Percentiles rank a stretch among this genome's conserved stretches.
Evolutionary conservation across 2,329 filamentous ascomycete species (phyloP).

Genomic region (Rutstroemia sp.): DNA sequence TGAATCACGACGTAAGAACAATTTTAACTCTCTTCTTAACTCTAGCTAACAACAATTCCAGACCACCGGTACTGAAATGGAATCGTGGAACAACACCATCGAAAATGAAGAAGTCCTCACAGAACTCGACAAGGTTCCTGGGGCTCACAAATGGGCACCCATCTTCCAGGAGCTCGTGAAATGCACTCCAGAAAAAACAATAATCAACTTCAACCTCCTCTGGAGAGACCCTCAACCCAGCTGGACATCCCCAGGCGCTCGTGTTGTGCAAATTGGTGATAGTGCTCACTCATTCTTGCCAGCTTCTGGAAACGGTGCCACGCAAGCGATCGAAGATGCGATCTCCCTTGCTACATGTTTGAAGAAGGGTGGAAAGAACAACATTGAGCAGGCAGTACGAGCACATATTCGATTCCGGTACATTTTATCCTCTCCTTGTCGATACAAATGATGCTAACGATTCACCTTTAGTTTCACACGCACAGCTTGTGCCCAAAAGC

Average conservation of each 20-base stretch:
- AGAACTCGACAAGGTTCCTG: slow-evolving; percentile 14
- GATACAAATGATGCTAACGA: no score
- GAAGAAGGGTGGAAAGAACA: not conserved
- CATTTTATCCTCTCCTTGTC: no score
- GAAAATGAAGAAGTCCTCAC: slow-evolving; percentile 18
- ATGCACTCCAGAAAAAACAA: slow-evolving; percentile 13
- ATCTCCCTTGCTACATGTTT: slow-evolving; percentile 31
- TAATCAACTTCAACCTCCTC: slow-evolving; percentile 29
- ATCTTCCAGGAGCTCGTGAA: slow-evolving; percentile 17
- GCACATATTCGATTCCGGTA: no score
- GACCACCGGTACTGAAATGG: slow-evolving; percentile 44
- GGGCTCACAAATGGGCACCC: slow-evolving; percentile 15
- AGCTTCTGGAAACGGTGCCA: slow-evolving; percentile 58
- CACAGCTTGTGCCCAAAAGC: no score
- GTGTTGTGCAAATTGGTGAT: slow-evolving; percentile 48
- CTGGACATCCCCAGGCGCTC: slow-evolving; percentile 27
- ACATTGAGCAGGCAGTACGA: no score
- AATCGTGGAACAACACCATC: slow-evolving; percentile 34
- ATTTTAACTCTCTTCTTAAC: no score
- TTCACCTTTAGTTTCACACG: no score
- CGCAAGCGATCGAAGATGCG: slow-evolving; percentile 35
- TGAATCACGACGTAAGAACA: no score
- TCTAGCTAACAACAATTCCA: slow-evolving; percentile 11
- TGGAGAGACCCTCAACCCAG: slow-evolving; percentile 23
- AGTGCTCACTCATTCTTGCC: slow-evolving; percentile 63